A percentile compares a stretch with the other conserved stretches of the same genome.
Conservation (phyloP, 2,329 filamentous ascomycete species). For the Ophiosphaerella korrae region DNA sequence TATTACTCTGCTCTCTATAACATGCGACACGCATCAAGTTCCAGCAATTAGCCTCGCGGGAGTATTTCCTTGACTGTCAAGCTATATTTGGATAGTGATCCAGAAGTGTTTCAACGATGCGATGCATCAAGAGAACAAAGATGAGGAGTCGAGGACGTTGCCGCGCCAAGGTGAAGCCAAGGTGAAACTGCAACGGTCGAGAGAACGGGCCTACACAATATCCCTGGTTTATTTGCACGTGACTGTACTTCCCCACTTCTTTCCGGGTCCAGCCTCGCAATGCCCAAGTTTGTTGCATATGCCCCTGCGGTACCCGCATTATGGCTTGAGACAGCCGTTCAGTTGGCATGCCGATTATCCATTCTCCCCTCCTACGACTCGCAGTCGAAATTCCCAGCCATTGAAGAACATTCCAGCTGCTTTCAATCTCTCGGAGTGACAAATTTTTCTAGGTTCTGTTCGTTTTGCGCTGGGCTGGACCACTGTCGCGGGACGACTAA, state of each 20-base stretch:
- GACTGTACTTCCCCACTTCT: constrained; percentile 11
- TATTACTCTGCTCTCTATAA: no score
- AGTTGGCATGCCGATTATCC: constrained; percentile 14
- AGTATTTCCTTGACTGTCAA: no score
- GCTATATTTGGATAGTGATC: neutral
- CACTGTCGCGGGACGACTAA: neutral
- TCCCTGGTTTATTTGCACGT: constrained; percentile 10
- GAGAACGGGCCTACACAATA: neutral
- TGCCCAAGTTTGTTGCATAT: constrained; percentile 4
- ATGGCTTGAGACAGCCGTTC: constrained; percentile 16
- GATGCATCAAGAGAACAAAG: constrained; percentile 11
- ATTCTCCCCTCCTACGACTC: constrained; percentile 14
- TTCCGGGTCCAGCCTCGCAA: constrained; percentile 4
- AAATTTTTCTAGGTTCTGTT: neutral
- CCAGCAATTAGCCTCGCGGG: no score
- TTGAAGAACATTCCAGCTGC: constrained; percentile 1
- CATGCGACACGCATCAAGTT: no score
- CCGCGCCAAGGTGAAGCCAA: constrained; percentile 26
- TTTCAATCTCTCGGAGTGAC: constrained; percentile 1
- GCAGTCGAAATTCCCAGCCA: constrained; percentile 2
- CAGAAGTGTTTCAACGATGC: constrained; percentile 19
- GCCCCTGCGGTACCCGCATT: constrained; percentile 10
- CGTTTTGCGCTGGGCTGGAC: neutral
- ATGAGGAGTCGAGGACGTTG: constrained; percentile 8
- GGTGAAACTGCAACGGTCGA: constrained; percentile 17